Conservation (phyloP, 352 stramenopile genomes). For the Phytopythium cucurbitacearum region DNA sequence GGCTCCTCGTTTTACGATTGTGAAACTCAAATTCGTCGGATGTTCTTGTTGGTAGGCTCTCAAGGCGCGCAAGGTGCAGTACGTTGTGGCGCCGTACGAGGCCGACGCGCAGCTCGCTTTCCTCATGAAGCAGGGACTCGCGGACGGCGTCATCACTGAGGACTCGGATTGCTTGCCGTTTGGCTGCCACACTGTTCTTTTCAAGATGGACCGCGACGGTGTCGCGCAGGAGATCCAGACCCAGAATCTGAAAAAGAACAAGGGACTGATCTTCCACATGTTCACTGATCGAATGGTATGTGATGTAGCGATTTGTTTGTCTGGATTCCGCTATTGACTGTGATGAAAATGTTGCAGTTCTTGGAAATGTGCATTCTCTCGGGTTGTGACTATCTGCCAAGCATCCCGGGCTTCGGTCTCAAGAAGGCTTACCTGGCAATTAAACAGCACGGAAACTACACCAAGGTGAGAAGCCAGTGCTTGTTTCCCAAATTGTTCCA, state of each 20-base stretch:
- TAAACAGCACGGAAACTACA: slow-evolving; percentile 65
- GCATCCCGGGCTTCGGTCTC: slow-evolving; percentile 77
- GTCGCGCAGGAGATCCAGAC: slow-evolving; percentile 82
- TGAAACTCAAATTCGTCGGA: background rate
- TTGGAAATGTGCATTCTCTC: slow-evolving; percentile 91
- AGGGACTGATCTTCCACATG: slow-evolving; percentile 63
- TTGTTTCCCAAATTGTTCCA: background rate
- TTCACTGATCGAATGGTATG: slow-evolving; percentile 85
- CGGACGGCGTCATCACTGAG: slow-evolving; percentile 94
- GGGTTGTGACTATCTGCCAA: slow-evolving; percentile 87
- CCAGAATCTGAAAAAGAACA: slow-evolving; percentile 70
- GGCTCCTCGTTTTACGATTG: background rate
- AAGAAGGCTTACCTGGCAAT: slow-evolving; percentile 73
- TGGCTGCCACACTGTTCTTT: slow-evolving; percentile 89
- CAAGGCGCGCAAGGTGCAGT: slow-evolving; percentile 69
- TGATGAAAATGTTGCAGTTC: slow-evolving; percentile 34
- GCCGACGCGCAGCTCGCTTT: slow-evolving; percentile 96
- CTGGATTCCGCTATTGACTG: background rate
- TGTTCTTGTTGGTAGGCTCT: slow-evolving; percentile 22
- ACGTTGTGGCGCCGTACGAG: slow-evolving; percentile 97
- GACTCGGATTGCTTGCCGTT: slow-evolving; percentile 95
- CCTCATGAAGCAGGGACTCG: slow-evolving; percentile 69
- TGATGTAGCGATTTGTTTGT: background rate
- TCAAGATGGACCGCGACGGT: slow-evolving; percentile 93
- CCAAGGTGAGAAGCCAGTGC: slow-evolving; percentile 33